Evolutionary conservation across 768 basidiomycete genomes (phyloP), one percentile per base, ranked within the genome.

Genomic region (Trametes cinnabarina): DNA sequence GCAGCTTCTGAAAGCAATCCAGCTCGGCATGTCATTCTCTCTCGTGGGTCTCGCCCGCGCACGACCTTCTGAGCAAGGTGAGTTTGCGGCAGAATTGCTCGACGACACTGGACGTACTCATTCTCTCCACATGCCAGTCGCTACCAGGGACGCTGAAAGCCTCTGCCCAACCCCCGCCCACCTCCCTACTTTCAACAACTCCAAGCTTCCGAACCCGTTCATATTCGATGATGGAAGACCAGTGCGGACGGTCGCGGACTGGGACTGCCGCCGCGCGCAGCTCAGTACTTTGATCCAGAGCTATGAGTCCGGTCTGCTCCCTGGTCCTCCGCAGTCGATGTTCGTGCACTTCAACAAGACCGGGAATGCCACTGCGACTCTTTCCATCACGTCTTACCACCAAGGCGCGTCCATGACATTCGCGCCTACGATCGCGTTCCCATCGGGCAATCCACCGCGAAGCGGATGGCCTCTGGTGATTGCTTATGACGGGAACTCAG

Each of bases 171-270:
- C 69, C 5, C 52, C 68, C 0, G 25, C 65, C 7, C 62, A 59
- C 37, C 39, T 68, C 51, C 42, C 69, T 11, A 62, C 60, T 23
- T 72, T 74, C 20, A 74, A 72, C 58, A 76, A 77, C 62, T 52
- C 74, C 50, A 75, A 73, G 50, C 75, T 85, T 11, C 80, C 79
- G 10, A 76, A 83, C 64, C 83, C 82, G 0, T 85, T 85, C 76
- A 71, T 72, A 1, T 82, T 82, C 68, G 64, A 75, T 23, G 71
- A 74, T 57, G 82, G 82, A 3, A 63, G 72, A 4, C 69, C 72
- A 19, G 77, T 79, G 15, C 62, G 68, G 15, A 79, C 78, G 46
- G 73, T 73, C 37, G 77, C 68, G 6, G 77, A 83, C 56, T 85
- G 79, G 76, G 71, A 70, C 4, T 85, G 83, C 65, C 77, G 82